Evolutionary conservation across 1,284 basidiomycete genomes (phyloP), one percentile per base, ranked within the genome.

Genomic region (Irpex sp.): DNA sequence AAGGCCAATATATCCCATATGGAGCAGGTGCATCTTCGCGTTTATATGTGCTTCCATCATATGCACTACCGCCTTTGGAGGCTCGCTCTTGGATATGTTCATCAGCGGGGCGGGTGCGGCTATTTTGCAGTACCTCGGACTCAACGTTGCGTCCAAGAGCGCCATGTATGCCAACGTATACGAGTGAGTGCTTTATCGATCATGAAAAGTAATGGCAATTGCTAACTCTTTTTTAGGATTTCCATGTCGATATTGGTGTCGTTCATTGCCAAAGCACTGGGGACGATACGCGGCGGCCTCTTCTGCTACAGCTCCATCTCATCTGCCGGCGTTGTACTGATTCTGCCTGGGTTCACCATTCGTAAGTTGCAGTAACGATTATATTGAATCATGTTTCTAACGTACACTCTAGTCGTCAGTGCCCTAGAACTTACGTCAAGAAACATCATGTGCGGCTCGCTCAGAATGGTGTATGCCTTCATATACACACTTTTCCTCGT

Each of bases 101-200:
- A 83, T 94, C 59, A 87, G 90, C 65, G 93, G 91, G 1, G 73
- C 80, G 2, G 88, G 88, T 66, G 91, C 91, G 4, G 84, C 83
- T 59, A 71, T 87, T 56, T 76, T 95, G 58, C 88, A 91, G 68
- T 93, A 89, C 72, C 79, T 94, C 54, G 91, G 92, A 36, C 77
- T 94, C 58, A 87, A 85, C 69, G 85, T 89, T 4, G 92, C 92
- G 5, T 83, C 86, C 63, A 92, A 91, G 74, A 93, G 89, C 69
- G 81, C 90, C 1, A 87, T 93, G 76, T 95, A 94, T 74, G 91
- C 91, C 5, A 94, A 93, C 70, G 91, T 96, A 62, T 95, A 94
- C 70, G 93, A 95, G 92, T 93, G 72, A 75, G 90, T 81, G 5
- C n/a, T 31, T 48, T 13, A n/a, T 63, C 54, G 34, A 58, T 37